These are phyloP conservation scores for Psilocybe sp. DNA, from an alignment of 768 basidiomycete genomes.

Conservation along the genomic window DNA sequence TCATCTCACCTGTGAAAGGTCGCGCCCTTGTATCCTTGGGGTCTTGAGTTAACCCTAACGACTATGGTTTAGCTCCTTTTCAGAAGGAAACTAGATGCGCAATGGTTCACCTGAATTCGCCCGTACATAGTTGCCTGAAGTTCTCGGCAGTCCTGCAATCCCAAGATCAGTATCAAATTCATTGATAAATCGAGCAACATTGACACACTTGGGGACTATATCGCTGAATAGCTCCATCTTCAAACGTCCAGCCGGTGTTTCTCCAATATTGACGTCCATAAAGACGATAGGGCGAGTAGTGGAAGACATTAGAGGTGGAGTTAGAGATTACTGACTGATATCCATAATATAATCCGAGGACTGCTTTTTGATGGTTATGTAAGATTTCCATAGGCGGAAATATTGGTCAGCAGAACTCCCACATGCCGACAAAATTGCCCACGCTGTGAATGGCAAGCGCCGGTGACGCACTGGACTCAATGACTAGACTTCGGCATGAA, in stretches of 20 bases:
- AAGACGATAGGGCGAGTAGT: constrained; percentile 85
- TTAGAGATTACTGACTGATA: too few species aligned
- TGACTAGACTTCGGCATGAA: too few species aligned
- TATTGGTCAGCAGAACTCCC: too few species aligned
- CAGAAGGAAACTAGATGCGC: neutral
- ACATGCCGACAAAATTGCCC: too few species aligned
- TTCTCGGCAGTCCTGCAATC: constrained; percentile 90
- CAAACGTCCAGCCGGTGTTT: constrained; percentile 90
- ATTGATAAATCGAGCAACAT: neutral
- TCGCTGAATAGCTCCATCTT: constrained; percentile 99
- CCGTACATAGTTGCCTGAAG: constrained; percentile 95
- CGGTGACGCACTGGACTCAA: too few species aligned
- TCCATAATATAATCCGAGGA: too few species aligned
- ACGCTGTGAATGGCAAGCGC: too few species aligned
- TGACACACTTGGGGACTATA: constrained; percentile 84
- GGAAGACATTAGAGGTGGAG: constrained; percentile 25
- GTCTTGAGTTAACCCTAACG: constrained; percentile 71
- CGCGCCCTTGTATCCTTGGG: constrained; percentile 90
- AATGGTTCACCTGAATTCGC: constrained; percentile 77
- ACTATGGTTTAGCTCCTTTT: constrained; percentile 6
- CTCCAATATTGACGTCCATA: constrained; percentile 96
- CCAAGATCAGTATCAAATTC: constrained; percentile 2
- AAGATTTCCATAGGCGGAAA: too few species aligned
- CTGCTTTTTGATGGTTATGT: too few species aligned
- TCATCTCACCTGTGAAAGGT: constrained; percentile 81